These are phyloP conservation scores for Ceratocystis lukuohia DNA, from an alignment of 2,329 filamentous ascomycete species.

Conservation along the genomic window DNA sequence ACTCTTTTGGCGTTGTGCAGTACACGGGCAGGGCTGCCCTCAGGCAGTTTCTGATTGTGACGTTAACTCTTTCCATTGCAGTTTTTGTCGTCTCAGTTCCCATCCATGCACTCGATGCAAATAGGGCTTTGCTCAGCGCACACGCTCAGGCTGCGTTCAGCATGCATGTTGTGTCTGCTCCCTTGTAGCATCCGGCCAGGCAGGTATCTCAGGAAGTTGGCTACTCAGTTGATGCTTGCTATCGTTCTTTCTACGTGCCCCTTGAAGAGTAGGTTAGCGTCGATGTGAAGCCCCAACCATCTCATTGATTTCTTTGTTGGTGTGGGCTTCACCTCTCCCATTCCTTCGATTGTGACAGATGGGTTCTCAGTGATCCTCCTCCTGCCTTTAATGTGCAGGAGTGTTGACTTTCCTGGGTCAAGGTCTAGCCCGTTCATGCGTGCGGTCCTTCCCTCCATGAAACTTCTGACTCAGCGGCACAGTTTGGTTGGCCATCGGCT, in stretches of 20 bases:
- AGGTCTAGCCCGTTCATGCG: slow-evolving; percentile 12
- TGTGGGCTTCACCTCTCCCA: background rate
- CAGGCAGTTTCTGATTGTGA: too few relatives aligned
- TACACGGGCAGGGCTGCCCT: too few relatives aligned
- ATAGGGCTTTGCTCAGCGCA: too few relatives aligned
- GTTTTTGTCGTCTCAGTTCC: too few relatives aligned
- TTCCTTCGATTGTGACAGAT: background rate
- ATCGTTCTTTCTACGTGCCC: background rate
- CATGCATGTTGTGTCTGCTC: background rate
- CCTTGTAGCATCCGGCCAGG: background rate
- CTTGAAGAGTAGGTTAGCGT: background rate
- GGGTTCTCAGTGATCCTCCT: background rate
- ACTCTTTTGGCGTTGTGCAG: too few relatives aligned
- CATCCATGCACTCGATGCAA: too few relatives aligned
- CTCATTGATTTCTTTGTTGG: background rate
- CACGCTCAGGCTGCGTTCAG: background rate
- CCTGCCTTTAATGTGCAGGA: too few relatives aligned
- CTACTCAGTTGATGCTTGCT: background rate
- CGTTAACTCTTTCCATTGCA: too few relatives aligned
- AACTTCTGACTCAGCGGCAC: too few relatives aligned
- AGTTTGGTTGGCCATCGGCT: too few relatives aligned
- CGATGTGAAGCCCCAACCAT: background rate
- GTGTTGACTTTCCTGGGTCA: slow-evolving; percentile 12
- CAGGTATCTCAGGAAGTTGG: background rate
- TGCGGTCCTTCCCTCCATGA: too few relatives aligned